Evolutionary conservation across 1,284 basidiomycete genomes (phyloP).

Genomic region (Leccinum insigne): DNA sequence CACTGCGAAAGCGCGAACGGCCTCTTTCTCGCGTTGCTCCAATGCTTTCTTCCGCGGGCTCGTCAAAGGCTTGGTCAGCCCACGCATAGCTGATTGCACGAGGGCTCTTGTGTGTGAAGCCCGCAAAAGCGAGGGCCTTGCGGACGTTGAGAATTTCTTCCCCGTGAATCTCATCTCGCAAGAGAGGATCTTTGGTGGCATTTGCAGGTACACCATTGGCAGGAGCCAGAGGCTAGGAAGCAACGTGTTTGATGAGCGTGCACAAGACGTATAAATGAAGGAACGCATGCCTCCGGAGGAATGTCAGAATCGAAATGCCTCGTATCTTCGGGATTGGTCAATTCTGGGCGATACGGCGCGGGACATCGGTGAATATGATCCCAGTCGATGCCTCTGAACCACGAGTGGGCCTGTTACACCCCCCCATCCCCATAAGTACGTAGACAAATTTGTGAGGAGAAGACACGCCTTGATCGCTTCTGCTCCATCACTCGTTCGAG

Average conservation of each 20-base stretch:
- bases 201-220: conserved; percentile 84
- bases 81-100: conserved; percentile 72
- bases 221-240: conserved; percentile 78
- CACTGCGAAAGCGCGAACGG: conserved; percentile 57
- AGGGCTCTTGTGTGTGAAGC: conserved; percentile 87
- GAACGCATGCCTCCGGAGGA: conserved; percentile 73
- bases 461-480: conserved; percentile 78
- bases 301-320: conserved; percentile 94
- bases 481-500: conserved; percentile 74
- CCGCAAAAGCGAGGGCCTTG: conserved; percentile 89
- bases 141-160: conserved; percentile 85
- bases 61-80: conserved; percentile 70
- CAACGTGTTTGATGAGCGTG: conserved; percentile 32
- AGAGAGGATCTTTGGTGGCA: conserved; percentile 85
- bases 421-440: conserved; percentile 24
- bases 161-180: conserved; percentile 84
- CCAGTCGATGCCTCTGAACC: conserved; percentile 89
- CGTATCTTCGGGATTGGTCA: conserved; percentile 81
- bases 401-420: conserved; percentile 70
- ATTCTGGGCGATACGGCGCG: conserved; percentile 88
- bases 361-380: conserved; percentile 74
- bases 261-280: conserved; percentile 25
- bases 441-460: conserved; percentile 20
- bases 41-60: conserved; percentile 49
- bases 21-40: conserved; percentile 54